Evolutionary conservation across 352 stramenopile species (phyloP).

Genomic region (Pythium brachiatum): DNA sequence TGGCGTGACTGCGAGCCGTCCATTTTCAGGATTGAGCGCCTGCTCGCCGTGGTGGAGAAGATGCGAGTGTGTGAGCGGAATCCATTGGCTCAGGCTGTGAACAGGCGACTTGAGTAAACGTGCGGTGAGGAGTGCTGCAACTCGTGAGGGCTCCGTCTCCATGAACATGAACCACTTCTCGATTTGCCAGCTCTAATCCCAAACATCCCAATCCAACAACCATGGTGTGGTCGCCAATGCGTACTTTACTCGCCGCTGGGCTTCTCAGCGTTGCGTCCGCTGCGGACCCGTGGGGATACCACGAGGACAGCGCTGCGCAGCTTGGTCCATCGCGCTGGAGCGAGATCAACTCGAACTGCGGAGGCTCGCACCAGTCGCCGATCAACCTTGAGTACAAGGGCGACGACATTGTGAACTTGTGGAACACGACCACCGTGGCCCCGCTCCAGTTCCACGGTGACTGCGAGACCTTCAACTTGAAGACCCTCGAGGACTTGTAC

Average conservation of each 20-base stretch:
- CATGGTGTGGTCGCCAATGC: conserved; percentile 29
- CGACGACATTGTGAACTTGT: conserved; percentile 38
- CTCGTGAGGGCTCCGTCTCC: not conserved
- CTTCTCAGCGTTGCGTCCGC: conserved; percentile 26
- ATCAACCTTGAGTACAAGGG: conserved; percentile 48
- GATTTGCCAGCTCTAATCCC: not conserved
- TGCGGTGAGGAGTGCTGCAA: not conserved
- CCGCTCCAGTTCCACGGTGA: conserved; percentile 51
- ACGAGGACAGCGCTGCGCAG: conserved; percentile 32
- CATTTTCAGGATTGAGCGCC: not conserved
- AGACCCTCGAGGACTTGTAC: conserved; percentile 59
- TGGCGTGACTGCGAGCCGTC: conserved; percentile 13
- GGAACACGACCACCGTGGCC: conserved; percentile 34
- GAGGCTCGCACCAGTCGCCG: conserved; percentile 48
- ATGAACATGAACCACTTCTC: not conserved
- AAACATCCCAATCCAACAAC: not conserved
- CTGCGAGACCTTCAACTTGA: conserved; percentile 52
- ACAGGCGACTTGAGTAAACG: not conserved
- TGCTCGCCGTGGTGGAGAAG: not conserved
- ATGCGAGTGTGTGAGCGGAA: not conserved
- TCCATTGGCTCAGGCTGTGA: not conserved
- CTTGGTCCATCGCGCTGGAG: conserved; percentile 45
- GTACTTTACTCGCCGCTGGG: conserved; percentile 26
- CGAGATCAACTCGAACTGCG: conserved; percentile 32
- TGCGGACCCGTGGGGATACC: conserved; percentile 45